Conservation (phyloP, 306 rosid genomes). For the Trifolium fragiferum region DNA sequence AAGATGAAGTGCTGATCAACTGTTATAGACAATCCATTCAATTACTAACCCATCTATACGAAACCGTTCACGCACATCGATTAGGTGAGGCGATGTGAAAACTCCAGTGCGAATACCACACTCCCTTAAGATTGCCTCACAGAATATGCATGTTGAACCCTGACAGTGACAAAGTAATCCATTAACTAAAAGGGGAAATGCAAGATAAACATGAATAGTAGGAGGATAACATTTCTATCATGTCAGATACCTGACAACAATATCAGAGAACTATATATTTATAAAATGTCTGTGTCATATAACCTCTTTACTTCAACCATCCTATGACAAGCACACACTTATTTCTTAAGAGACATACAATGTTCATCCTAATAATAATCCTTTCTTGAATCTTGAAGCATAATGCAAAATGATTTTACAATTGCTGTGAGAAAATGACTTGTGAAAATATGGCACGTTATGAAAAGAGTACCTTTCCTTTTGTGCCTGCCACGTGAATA, state of each 20-base stretch:
- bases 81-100: slow-evolving; percentile 74
- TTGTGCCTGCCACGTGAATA: slow-evolving; percentile 87
- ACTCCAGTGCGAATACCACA: slow-evolving; percentile 79
- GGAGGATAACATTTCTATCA: slow-evolving; percentile 32
- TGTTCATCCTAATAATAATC: slow-evolving; percentile 8
- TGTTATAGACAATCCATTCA: slow-evolving; percentile 3
- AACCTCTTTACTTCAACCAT: slow-evolving; percentile 35
- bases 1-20: background rate
- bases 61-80: slow-evolving; percentile 74
- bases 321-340: background rate
- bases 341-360: background rate
- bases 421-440: background rate
- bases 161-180: slow-evolving; percentile 35
- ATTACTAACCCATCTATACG: slow-evolving; percentile 73
- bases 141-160: slow-evolving; percentile 79
- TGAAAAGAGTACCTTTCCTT: slow-evolving; percentile 70
- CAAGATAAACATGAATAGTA: slow-evolving; percentile 34
- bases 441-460: background rate
- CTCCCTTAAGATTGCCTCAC: slow-evolving; percentile 73
- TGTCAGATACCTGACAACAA: slow-evolving; percentile 15
- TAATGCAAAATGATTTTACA: background rate
- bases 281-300: background rate
- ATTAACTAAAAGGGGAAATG: slow-evolving; percentile 23
- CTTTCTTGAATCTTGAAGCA: slow-evolving; percentile 24
- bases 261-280: slow-evolving; percentile 21